Conservation (phyloP, 352 stramenopile species). For the Globisporangium polare region DNA sequence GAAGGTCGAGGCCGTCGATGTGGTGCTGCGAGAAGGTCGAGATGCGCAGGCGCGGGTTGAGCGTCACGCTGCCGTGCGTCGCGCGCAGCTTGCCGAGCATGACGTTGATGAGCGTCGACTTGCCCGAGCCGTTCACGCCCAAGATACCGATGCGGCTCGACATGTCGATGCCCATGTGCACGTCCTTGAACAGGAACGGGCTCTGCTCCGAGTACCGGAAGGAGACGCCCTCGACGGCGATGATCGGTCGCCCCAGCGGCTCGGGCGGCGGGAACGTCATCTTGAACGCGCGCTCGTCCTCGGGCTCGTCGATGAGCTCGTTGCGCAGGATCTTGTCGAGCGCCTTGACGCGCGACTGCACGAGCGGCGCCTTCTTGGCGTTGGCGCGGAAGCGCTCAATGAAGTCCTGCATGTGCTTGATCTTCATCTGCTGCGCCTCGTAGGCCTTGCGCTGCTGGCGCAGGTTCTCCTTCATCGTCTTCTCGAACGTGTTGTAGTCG, state of each 20-base stretch:
- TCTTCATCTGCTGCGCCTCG: slow-evolving; percentile 86
- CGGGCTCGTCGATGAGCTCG: slow-evolving; percentile 90
- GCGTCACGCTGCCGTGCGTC: slow-evolving; percentile 81
- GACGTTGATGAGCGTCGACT: slow-evolving; percentile 96
- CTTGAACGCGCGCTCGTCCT: slow-evolving; percentile 91
- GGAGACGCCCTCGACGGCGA: slow-evolving; percentile 89
- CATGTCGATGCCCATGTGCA: slow-evolving; percentile 98
- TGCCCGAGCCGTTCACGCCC: slow-evolving; percentile 91
- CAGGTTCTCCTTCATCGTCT: slow-evolving; percentile 90
- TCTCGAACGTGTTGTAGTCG: slow-evolving; percentile 97
- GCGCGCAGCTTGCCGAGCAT: slow-evolving; percentile 93
- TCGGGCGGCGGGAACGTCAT: slow-evolving; percentile 96
- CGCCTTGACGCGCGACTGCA: slow-evolving; percentile 96
- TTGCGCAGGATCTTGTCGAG: slow-evolving; percentile 84
- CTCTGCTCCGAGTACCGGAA: slow-evolving; percentile 67
- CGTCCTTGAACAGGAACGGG: slow-evolving; percentile 74
- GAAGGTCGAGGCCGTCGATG: slow-evolving; percentile 93
- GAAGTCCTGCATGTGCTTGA: slow-evolving; percentile 97
- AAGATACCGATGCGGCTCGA: slow-evolving; percentile 92
- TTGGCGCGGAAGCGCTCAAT: slow-evolving; percentile 96
- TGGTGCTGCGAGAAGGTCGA: slow-evolving; percentile 97
- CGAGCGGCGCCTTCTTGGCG: slow-evolving; percentile 93
- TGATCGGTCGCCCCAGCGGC: slow-evolving; percentile 93
- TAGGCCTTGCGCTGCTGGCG: slow-evolving; percentile 92
- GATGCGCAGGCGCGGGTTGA: slow-evolving; percentile 91